phyloP scores from a whole-genome alignment of 352 stramenopile species.

The Pythium graminicola region DNA sequence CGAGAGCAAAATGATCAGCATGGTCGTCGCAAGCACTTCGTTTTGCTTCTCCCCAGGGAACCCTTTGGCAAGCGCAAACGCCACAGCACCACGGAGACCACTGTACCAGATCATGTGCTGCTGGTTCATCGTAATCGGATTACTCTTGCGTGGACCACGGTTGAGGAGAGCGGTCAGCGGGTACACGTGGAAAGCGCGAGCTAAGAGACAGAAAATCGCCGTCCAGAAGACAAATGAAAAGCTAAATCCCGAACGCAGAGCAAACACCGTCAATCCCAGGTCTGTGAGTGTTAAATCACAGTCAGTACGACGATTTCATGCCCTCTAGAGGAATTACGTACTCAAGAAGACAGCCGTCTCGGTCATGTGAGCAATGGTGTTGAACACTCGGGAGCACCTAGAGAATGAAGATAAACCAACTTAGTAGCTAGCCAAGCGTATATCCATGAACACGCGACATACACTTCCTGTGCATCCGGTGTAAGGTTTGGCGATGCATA shows the following conservation, averaged over 20 bases:
- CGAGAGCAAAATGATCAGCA: slow-evolving; percentile 89
- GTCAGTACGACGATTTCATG: neutral
- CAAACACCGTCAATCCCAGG: slow-evolving; percentile 88
- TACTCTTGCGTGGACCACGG: slow-evolving; percentile 39
- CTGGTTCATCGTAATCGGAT: slow-evolving; percentile 79
- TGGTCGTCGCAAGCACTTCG: slow-evolving; percentile 86
- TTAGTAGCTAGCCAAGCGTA: neutral
- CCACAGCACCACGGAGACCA: slow-evolving; percentile 89
- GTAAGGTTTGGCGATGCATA: slow-evolving; percentile 87
- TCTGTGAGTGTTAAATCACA: slow-evolving; percentile 35
- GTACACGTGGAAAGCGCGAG: slow-evolving; percentile 83
- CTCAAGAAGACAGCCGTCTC: slow-evolving; percentile 92
- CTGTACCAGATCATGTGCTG: slow-evolving; percentile 95
- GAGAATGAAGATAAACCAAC: neutral
- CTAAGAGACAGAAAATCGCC: slow-evolving; percentile 77
- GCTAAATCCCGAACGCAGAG: slow-evolving; percentile 65
- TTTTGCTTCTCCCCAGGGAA: slow-evolving; percentile 85
- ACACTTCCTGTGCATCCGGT: slow-evolving; percentile 71
- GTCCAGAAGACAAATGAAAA: slow-evolving; percentile 86
- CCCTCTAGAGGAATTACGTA: slow-evolving; percentile 14
- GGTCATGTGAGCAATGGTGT: slow-evolving; percentile 86
- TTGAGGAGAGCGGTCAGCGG: slow-evolving; percentile 76
- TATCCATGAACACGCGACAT: slow-evolving; percentile 13
- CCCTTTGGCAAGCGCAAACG: slow-evolving; percentile 87
- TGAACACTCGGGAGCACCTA: slow-evolving; percentile 85